Percentiles rank a stretch among this genome's conserved stretches.
These are phyloP conservation scores for Fusarium phyllophilum DNA, from an alignment of 2,329 filamentous ascomycete species.

Conservation along the genomic window DNA sequence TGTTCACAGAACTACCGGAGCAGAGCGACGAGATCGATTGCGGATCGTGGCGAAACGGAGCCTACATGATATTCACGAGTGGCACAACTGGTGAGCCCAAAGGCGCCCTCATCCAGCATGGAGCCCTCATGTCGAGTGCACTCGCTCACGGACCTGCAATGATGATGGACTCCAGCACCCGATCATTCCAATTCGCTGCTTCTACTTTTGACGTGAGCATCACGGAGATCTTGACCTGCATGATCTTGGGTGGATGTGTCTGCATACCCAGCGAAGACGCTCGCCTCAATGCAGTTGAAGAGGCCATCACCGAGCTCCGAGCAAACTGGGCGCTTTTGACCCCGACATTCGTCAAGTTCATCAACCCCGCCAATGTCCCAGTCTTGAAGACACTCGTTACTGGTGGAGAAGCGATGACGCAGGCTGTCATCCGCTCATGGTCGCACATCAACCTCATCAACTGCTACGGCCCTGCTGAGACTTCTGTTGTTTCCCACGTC, in stretches of 20 bases:
- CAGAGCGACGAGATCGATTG: neutral
- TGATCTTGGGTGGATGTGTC: conserved; percentile 45
- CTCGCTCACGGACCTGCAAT: conserved; percentile 35
- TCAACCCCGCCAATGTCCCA: conserved; percentile 30
- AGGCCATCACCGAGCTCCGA: conserved; percentile 24
- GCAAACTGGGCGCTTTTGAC: conserved; percentile 38
- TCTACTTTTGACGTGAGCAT: conserved; percentile 48
- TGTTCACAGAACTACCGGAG: conserved; percentile 11
- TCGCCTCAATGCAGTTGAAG: conserved; percentile 49
- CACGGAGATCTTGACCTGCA: conserved; percentile 29
- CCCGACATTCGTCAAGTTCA: conserved; percentile 33
- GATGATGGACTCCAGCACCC: conserved; percentile 39
- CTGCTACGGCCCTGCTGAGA: conserved; percentile 39
- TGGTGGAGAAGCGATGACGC: conserved; percentile 40
- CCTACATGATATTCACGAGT: conserved; percentile 40
- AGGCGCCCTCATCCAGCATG: conserved; percentile 37
- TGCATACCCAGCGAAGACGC: conserved; percentile 52
- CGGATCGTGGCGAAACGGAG: conserved; percentile 23
- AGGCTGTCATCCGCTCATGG: conserved; percentile 36
- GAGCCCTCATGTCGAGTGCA: conserved; percentile 30
- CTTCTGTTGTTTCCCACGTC: conserved; percentile 32
- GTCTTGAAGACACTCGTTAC: conserved; percentile 35
- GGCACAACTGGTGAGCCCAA: conserved; percentile 35
- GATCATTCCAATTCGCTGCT: conserved; percentile 49
- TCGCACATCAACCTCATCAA: conserved; percentile 40